Base-by-base conservation (phyloP, 768 basidiomycete genomes). In the Lentinula lateritia region DNA sequence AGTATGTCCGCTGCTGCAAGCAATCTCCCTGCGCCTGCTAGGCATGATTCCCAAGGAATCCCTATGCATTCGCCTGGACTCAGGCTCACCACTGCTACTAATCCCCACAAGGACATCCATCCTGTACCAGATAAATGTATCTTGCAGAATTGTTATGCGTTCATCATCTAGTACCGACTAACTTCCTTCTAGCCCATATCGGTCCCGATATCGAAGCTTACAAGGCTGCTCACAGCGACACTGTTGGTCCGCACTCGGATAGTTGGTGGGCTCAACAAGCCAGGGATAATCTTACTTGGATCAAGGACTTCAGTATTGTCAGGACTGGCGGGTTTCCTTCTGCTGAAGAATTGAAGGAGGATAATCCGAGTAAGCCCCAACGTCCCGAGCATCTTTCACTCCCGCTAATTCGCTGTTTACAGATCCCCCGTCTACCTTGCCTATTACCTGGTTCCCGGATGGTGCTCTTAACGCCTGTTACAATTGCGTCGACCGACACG, bases 401-500 rank as follows among this genome's bases (percentile, higher is more conserved):
- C 0, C 79, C 80, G 62, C 85, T 93, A 62, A 85, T 83, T 42
- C 76, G 97, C 36, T 78, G 92, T 74, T 95, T 93, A 94, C 86
- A 95, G 72, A 83, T 88, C 36, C 92, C 92, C 10, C 98, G 97
- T 83, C 80, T 98, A 62, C 79, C 89, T 68, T 78, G 90, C 4
- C 97, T 71, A 87, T 96, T 62, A 83, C 83, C 64, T 98, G 96
- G 96, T 98, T 98, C 83, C 93, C 93, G 5, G 95, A 99, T 68
- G 96, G 96, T 35, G 88, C 80, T 4, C 75, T 96, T 66, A 97
- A 95, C 69, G 96, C 89, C 1, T 87, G 93, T 8, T 98, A 98
- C 82, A 99, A 99, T 75, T 96, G 94, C 69, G 93, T 99, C 54
- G 97, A 99, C 73, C 86, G 96, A 61, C 95, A 93, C 89, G 96